These are phyloP conservation scores for Uromyces viciae-fabae DNA, from an alignment of 1,284 basidiomycete genomes.

Conservation along the genomic window DNA sequence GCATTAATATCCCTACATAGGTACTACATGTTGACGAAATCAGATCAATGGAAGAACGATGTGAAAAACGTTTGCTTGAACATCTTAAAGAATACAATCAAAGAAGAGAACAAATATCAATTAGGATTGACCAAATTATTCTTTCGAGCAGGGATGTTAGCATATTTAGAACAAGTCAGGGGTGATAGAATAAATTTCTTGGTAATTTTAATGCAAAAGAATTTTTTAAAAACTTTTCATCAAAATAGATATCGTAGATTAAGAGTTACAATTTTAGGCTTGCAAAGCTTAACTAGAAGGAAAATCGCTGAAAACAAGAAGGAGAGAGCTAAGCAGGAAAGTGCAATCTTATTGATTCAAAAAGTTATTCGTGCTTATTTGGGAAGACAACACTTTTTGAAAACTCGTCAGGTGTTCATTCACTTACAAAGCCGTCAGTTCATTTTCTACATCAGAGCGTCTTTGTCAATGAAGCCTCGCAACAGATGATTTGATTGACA, in stretches of 20 bases:
- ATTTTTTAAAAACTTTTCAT: constrained; percentile 79
- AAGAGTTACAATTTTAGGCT: constrained; percentile 70
- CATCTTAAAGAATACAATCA: constrained; percentile 80
- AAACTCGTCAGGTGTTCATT: constrained; percentile 65
- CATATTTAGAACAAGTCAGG: constrained; percentile 86
- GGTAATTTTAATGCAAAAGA: constrained; percentile 95
- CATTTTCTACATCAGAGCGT: neutral
- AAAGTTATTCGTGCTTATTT: constrained; percentile 68
- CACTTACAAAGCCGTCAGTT: constrained; percentile 79
- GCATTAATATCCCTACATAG: constrained; percentile 56
- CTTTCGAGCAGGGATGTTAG: constrained; percentile 98
- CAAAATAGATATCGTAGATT: constrained; percentile 74
- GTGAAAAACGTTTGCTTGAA: constrained; percentile 75
- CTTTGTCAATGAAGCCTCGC: neutral
- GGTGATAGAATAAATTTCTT: constrained; percentile 81
- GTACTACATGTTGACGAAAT: constrained; percentile 93
- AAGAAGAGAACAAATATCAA: constrained; percentile 94
- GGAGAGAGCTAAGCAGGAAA: constrained; percentile 67
- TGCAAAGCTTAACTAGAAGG: constrained; percentile 92
- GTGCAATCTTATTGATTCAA: constrained; percentile 75
- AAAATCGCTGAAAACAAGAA: constrained; percentile 72
- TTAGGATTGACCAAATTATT: constrained; percentile 97
- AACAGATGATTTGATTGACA: neutral
- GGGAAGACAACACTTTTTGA: constrained; percentile 68
- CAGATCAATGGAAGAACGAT: constrained; percentile 78